Percentiles rank a stretch among this genome's conserved stretches.
Evolutionary conservation across 257 asterid genomes (phyloP).

Genomic region (Craterostigma plantagineum): DNA sequence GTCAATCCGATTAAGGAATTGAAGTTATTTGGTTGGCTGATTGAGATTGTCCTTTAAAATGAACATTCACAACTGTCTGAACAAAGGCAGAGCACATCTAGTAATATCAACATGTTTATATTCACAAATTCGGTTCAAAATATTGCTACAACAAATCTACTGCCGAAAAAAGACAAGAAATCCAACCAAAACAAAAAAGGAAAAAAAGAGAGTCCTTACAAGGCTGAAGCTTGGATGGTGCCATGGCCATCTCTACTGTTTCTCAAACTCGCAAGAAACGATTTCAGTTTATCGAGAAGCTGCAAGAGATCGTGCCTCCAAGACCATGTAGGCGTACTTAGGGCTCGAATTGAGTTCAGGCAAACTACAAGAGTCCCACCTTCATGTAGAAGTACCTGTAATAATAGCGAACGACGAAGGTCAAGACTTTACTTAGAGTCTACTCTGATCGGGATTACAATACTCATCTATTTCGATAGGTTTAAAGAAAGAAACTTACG

Average conservation of each 20-base stretch:
- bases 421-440: no score
- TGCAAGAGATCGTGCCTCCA: constrained; percentile 39
- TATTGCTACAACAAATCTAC: neutral
- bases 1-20: no score
- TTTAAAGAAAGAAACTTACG: constrained; percentile 19
- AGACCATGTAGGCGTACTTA: constrained; percentile 69
- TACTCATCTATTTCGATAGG: no score
- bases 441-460: neutral
- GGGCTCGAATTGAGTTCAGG: constrained; percentile 80
- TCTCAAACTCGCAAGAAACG: constrained; percentile 9
- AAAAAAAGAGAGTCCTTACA: constrained; percentile 9
- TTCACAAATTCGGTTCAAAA: no score
- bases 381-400: constrained; percentile 90
- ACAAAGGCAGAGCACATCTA: neutral
- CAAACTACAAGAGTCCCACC: constrained; percentile 95
- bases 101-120: neutral
- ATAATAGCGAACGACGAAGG: neutral
- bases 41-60: no score
- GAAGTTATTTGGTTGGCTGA: no score
- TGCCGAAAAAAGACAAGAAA: constrained; percentile 2
- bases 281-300: constrained; percentile 20
- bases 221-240: constrained; percentile 21
- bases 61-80: no score
- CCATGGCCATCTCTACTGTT: constrained; percentile 12
- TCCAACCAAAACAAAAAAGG: constrained; percentile 7